Conservation (phyloP, 306 rosid genomes). For the Inga leiocalycina region DNA sequence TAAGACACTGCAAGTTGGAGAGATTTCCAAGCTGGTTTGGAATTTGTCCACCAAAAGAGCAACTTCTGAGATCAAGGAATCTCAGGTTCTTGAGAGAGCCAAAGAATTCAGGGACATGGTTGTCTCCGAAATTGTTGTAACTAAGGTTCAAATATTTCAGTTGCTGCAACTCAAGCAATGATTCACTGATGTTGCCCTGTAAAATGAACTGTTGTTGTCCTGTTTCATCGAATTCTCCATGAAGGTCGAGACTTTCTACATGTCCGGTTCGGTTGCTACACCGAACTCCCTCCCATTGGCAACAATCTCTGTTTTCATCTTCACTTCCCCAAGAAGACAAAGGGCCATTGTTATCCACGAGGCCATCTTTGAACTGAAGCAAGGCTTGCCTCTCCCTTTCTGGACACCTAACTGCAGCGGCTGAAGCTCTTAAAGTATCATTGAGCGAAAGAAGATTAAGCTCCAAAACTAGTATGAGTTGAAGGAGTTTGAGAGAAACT, state of each 20-base stretch:
- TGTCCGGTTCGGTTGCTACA: conserved; percentile 18
- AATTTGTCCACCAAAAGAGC: not conserved
- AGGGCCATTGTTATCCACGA: not conserved
- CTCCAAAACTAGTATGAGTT: not conserved
- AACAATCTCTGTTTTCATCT: conserved; percentile 15
- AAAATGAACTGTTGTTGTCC: not conserved
- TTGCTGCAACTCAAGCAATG: not conserved
- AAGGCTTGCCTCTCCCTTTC: conserved; percentile 27
- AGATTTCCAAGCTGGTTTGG: conserved; percentile 31
- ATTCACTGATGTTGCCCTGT: not conserved
- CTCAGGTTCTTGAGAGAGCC: conserved; percentile 6
- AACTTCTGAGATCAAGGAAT: not conserved
- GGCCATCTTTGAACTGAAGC: conserved; percentile 24
- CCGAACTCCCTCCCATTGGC: conserved; percentile 27
- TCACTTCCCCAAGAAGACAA: conserved; percentile 26
- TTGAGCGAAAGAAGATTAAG: not conserved
- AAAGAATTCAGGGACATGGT: not conserved
- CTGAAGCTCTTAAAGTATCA: not conserved
- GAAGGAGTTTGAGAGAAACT: not conserved
- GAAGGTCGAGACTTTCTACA: conserved; percentile 1
- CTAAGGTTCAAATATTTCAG: conserved; percentile 9
- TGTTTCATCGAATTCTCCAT: not conserved
- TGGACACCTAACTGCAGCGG: conserved; percentile 1
- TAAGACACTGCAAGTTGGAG: conserved; percentile 8
- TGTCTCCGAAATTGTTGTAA: not conserved